Conservation (phyloP, 495 filamentous ascomycete species). For the Bathelium albidoporum region DNA sequence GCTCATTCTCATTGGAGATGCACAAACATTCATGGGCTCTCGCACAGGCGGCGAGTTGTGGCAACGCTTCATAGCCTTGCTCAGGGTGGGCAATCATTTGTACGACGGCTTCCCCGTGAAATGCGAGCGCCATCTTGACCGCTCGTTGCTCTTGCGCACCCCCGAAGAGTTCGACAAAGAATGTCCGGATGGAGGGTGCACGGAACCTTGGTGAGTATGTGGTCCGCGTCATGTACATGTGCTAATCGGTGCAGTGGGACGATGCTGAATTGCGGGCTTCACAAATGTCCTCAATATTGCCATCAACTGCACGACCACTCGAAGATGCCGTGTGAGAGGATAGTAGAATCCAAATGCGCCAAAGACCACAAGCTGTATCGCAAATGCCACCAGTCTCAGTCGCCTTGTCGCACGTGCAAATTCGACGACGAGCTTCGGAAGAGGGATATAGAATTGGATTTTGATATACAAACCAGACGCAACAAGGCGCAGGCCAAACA, state of each 20-base stretch:
- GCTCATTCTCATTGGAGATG: conserved; percentile 64
- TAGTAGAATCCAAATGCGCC: conserved; percentile 40
- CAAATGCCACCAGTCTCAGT: conserved; percentile 28
- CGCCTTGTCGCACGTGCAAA: conserved; percentile 41
- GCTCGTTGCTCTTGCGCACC: conserved; percentile 34
- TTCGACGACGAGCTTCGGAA: conserved; percentile 37
- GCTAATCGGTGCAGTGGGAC: no score
- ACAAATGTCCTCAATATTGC: conserved; percentile 52
- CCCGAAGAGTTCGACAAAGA: conserved; percentile 48
- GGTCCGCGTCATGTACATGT: no score
- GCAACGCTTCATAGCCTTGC: conserved; percentile 46
- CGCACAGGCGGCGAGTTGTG: conserved; percentile 51
- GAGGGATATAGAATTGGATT: conserved; percentile 46
- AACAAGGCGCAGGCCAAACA: conserved; percentile 46
- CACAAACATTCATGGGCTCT: conserved; percentile 53
- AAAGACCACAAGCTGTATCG: conserved; percentile 40
- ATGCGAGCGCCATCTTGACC: conserved; percentile 56
- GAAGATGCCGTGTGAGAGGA: conserved; percentile 44
- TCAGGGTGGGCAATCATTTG: conserved; percentile 46
- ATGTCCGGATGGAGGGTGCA: conserved; percentile 67
- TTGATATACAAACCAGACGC: conserved; percentile 37
- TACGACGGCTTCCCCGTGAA: conserved; percentile 61
- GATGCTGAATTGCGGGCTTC: conserved; percentile 49
- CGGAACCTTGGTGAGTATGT: conserved; percentile 48
- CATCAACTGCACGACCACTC: conserved; percentile 60